Conservation (phyloP, 176 grass and related monocot genomes). For the Urochloa ruziziensis region DNA sequence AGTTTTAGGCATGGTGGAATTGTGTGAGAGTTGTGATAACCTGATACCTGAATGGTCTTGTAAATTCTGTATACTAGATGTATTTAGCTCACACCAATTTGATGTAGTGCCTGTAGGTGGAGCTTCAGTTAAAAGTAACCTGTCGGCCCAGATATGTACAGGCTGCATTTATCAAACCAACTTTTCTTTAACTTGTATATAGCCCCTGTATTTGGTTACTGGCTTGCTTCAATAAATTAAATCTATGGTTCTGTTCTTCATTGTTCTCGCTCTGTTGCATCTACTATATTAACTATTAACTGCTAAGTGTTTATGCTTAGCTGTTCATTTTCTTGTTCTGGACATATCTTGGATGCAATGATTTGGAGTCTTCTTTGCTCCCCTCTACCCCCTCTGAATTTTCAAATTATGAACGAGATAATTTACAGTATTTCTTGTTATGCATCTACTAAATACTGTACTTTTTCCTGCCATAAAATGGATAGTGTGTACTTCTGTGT, state of each 20-base stretch:
- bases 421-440: background rate
- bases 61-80: constrained; percentile 93
- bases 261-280: constrained; percentile 20
- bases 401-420: background rate
- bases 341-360: background rate
- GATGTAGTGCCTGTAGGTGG: constrained; percentile 40
- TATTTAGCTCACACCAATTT: constrained; percentile 47
- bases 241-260: background rate
- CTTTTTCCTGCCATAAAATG: background rate
- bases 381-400: background rate
- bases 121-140: constrained; percentile 46
- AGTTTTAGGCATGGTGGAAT: constrained; percentile 77
- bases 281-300: background rate
- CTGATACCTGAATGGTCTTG: constrained; percentile 48
- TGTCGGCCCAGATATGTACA: constrained; percentile 38
- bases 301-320: background rate
- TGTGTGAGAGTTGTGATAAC: constrained; percentile 48
- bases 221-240: constrained; percentile 20
- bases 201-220: constrained; percentile 26
- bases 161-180: constrained; percentile 42
- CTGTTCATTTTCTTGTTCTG: background rate
- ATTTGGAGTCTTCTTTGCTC: background rate
- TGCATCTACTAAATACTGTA: background rate
- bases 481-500: background rate
- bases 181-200: constrained; percentile 34